These are phyloP conservation scores for Nakataea oryzae DNA, from an alignment of 2,329 filamentous ascomycete species.

Conservation along the genomic window DNA sequence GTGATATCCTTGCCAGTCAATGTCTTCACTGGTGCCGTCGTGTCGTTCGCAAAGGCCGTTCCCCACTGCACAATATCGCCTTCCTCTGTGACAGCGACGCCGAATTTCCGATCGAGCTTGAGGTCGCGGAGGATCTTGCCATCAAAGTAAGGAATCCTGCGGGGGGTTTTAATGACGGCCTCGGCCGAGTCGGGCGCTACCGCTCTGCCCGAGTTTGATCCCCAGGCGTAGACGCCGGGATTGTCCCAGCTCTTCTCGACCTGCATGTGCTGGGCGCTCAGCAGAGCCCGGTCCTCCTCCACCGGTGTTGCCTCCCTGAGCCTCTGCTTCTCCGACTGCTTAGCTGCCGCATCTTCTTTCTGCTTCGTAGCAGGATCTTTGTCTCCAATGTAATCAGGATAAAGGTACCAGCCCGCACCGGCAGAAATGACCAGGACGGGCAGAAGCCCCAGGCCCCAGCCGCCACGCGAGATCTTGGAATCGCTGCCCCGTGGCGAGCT, in stretches of 20 bases:
- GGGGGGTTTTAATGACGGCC: conserved; percentile 65
- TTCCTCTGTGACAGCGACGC: conserved; percentile 76
- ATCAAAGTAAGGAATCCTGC: conserved; percentile 73
- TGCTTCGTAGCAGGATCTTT: conserved; percentile 1
- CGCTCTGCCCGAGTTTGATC: conserved; percentile 76
- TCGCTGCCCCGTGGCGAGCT: neutral
- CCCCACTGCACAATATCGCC: conserved; percentile 94
- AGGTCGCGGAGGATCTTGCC: conserved; percentile 75
- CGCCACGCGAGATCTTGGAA: neutral
- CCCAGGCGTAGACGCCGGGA: conserved; percentile 90
- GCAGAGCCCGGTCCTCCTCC: conserved; percentile 63
- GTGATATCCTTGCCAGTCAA: conserved; percentile 71
- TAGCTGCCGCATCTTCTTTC: conserved; percentile 28
- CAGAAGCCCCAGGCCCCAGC: neutral
- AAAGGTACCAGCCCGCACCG: conserved; percentile 1
- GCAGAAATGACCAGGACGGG: neutral
- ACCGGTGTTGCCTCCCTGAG: conserved; percentile 41
- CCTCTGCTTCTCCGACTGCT: conserved; percentile 60
- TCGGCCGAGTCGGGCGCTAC: conserved; percentile 77
- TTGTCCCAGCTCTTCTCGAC: conserved; percentile 72
- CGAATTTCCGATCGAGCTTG: conserved; percentile 73
- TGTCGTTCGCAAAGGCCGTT: conserved; percentile 44
- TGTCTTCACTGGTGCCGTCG: conserved; percentile 56
- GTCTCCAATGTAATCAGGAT: neutral
- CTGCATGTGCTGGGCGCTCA: conserved; percentile 72